A percentile compares a stretch with the other conserved stretches of the same genome.
Conservation (phyloP, 345 rosid species). For the Citrus glauca region DNA sequence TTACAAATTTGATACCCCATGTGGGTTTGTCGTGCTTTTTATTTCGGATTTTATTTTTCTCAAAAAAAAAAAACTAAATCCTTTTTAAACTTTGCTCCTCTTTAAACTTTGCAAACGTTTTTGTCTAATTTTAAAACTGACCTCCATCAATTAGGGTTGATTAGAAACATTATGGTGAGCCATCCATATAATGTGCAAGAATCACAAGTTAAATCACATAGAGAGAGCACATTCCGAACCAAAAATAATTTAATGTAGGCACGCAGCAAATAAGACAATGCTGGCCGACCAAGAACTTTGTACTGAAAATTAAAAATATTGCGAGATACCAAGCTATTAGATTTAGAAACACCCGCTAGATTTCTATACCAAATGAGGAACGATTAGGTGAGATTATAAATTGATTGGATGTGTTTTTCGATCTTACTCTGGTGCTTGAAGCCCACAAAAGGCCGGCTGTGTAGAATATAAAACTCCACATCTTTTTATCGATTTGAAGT, state of each 20-base stretch:
- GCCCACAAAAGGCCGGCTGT: neutral
- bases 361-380: neutral
- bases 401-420: neutral
- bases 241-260: neutral
- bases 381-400: neutral
- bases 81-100: neutral
- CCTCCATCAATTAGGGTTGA: neutral
- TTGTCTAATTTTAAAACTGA: neutral
- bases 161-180: neutral
- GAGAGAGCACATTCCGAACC: neutral
- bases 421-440: neutral
- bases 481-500: neutral
- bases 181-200: slow-evolving; percentile 2
- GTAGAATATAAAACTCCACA: neutral
- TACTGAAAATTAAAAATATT: neutral
- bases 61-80: neutral
- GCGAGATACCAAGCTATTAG: neutral
- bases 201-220: neutral
- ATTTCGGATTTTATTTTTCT: neutral
- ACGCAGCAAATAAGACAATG: neutral
- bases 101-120: neutral
- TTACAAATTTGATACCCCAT: neutral
- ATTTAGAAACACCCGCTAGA: neutral
- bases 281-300: neutral
- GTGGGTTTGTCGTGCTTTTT: neutral